These are phyloP conservation scores for Saprolegnia diclina DNA, from an alignment of 352 stramenopile genomes.

Conservation along the genomic window DNA sequence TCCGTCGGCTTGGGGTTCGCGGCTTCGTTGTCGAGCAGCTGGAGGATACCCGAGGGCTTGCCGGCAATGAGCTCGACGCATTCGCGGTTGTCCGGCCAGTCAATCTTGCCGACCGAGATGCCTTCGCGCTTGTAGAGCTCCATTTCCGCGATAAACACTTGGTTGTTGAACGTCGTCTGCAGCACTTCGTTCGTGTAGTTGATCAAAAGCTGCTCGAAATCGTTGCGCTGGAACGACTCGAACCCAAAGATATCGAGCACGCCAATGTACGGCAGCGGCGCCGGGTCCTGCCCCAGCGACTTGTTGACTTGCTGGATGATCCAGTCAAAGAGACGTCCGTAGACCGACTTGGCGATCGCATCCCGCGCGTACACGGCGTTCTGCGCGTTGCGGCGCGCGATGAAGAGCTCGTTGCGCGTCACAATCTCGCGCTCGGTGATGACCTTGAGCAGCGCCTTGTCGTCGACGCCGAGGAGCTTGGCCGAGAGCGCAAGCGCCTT, in stretches of 20 bases:
- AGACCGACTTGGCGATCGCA: slow-evolving; percentile 91
- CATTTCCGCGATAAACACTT: slow-evolving; percentile 87
- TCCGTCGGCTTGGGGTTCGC: slow-evolving; percentile 88
- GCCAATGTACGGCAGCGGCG: slow-evolving; percentile 80
- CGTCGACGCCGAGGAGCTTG: slow-evolving; percentile 61
- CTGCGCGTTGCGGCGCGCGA: slow-evolving; percentile 69
- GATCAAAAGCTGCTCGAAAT: slow-evolving; percentile 87
- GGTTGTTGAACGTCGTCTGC: slow-evolving; percentile 85
- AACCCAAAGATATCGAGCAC: slow-evolving; percentile 91
- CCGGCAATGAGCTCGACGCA: slow-evolving; percentile 86
- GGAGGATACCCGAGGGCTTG: slow-evolving; percentile 75
- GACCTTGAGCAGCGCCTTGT: slow-evolving; percentile 59
- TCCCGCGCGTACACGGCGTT: slow-evolving; percentile 86
- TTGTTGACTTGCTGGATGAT: slow-evolving; percentile 89
- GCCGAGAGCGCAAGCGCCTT: slow-evolving; percentile 46
- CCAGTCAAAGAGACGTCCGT: slow-evolving; percentile 90
- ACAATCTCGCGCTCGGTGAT: slow-evolving; percentile 84
- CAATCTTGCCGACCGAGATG: slow-evolving; percentile 84
- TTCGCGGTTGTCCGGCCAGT: slow-evolving; percentile 88
- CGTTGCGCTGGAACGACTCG: slow-evolving; percentile 86
- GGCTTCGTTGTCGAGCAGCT: slow-evolving; percentile 79
- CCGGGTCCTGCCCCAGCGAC: slow-evolving; percentile 72
- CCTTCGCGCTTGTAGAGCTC: slow-evolving; percentile 87
- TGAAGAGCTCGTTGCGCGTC: slow-evolving; percentile 79
- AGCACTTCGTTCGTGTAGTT: slow-evolving; percentile 89